Evolutionary conservation across 305 asterid species (phyloP).

Genomic region (Galium porrigens): DNA sequence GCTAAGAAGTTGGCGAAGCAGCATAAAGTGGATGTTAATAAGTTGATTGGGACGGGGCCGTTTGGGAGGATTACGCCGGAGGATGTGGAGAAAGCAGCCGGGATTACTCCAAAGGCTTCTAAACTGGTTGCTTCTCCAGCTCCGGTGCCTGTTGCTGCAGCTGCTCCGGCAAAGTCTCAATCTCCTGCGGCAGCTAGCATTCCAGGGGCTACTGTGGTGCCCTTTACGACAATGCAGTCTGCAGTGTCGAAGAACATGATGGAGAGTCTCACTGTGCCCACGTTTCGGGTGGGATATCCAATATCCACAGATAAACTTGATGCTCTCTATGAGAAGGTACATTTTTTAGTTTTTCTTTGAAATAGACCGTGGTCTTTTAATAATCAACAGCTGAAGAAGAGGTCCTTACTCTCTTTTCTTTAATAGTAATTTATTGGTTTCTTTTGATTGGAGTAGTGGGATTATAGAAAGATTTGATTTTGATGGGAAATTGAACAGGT

Average conservation of each 20-base stretch:
- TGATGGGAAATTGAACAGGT: constrained; percentile 27
- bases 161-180: constrained; percentile 5
- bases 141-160: constrained; percentile 15
- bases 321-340: constrained; percentile 67
- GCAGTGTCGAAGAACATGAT: constrained; percentile 85
- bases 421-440: background rate
- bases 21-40: constrained; percentile 53
- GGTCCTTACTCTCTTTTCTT: background rate
- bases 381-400: background rate
- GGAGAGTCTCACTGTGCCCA: constrained; percentile 75
- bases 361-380: background rate
- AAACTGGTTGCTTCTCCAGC: constrained; percentile 11
- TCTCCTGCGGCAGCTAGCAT: constrained; percentile 26
- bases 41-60: constrained; percentile 65
- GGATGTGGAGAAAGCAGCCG: constrained; percentile 87
- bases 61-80: constrained; percentile 73
- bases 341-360: constrained; percentile 1
- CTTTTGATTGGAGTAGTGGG: background rate
- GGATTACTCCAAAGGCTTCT: constrained; percentile 36
- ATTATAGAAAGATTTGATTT: constrained; percentile 4
- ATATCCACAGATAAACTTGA: constrained; percentile 59
- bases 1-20: constrained; percentile 92
- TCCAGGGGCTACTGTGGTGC: constrained; percentile 57
- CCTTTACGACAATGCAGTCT: constrained; percentile 78
- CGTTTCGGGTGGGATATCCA: constrained; percentile 86